Evolutionary conservation across 2,329 filamentous ascomycete genomes (phyloP).

Genomic region (Neobulgaria alba): DNA sequence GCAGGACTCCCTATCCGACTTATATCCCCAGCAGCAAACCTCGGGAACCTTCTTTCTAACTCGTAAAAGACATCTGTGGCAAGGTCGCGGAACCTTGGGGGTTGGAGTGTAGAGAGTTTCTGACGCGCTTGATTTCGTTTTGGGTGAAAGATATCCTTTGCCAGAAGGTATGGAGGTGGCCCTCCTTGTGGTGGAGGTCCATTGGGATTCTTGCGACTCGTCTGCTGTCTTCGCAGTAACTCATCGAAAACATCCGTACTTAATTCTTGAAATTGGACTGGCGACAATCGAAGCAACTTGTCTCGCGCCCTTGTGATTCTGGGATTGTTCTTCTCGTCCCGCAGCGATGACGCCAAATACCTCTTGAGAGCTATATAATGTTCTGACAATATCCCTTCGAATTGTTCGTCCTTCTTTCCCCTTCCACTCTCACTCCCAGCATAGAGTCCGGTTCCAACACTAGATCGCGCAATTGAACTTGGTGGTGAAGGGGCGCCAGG

Average conservation of each 20-base stretch:
- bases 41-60: conserved; percentile 79
- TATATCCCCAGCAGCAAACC: conserved; percentile 63
- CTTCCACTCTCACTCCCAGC: conserved; percentile 57
- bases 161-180: conserved; percentile 66
- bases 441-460: conserved; percentile 66
- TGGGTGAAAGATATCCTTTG: conserved; percentile 86
- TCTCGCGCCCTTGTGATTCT: conserved; percentile 86
- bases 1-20: conserved; percentile 59
- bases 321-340: conserved; percentile 65
- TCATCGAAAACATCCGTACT: conserved; percentile 98
- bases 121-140: conserved; percentile 97
- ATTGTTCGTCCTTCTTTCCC: conserved; percentile 55
- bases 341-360: conserved; percentile 54
- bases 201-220: conserved; percentile 42
- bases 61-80: conserved; percentile 96
- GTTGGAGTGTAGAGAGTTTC: conserved; percentile 82
- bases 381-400: conserved; percentile 57
- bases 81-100: conserved; percentile 79
- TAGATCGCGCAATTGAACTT: conserved; percentile 78
- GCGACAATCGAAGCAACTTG: conserved; percentile 82
- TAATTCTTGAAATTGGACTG: conserved; percentile 92
- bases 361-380: conserved; percentile 73
- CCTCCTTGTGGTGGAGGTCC: conserved; percentile 38
- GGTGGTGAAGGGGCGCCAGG: conserved; percentile 70
- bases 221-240: conserved; percentile 74